Evolutionary conservation across 148 eudicot species (phyloP).

Genomic region (Rhododendron mucronatum): DNA sequence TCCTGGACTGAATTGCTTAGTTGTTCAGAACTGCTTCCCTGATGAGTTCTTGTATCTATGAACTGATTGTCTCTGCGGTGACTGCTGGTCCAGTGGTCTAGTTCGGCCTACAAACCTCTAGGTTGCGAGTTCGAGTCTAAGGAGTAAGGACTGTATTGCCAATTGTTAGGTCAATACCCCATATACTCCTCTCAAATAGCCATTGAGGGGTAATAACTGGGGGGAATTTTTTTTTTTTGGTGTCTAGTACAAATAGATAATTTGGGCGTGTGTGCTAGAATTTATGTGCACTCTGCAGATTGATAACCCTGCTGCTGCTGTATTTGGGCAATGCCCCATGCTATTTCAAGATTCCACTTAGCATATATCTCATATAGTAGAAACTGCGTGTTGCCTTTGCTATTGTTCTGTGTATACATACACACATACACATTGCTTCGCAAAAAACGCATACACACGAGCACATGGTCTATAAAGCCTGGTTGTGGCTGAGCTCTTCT

Average conservation of each 20-base stretch:
- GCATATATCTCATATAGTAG: not conserved
- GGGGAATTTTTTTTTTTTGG: not conserved
- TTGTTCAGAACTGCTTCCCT: not conserved
- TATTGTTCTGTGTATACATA: not conserved
- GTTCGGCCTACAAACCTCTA: not conserved
- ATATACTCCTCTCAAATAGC: not conserved
- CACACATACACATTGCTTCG: not conserved
- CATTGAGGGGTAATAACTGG: not conserved
- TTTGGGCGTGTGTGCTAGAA: not conserved
- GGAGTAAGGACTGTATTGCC: not conserved
- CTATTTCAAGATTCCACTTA: not conserved
- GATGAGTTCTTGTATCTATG: not conserved
- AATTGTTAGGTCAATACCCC: not conserved
- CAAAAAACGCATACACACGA: not conserved
- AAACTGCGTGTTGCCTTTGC: not conserved
- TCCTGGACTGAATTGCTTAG: not conserved
- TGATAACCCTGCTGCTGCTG: not conserved
- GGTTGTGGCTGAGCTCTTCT: not conserved
- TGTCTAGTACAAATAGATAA: not conserved
- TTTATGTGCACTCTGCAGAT: not conserved
- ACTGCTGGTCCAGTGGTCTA: not conserved
- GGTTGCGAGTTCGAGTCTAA: not conserved
- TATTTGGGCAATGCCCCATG: not conserved
- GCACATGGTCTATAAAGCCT: not conserved
- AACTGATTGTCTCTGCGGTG: not conserved